Evolutionary conservation across 192 early-diverging fungal genomes (phyloP).

Genomic region (Rhizophagus sp.): DNA sequence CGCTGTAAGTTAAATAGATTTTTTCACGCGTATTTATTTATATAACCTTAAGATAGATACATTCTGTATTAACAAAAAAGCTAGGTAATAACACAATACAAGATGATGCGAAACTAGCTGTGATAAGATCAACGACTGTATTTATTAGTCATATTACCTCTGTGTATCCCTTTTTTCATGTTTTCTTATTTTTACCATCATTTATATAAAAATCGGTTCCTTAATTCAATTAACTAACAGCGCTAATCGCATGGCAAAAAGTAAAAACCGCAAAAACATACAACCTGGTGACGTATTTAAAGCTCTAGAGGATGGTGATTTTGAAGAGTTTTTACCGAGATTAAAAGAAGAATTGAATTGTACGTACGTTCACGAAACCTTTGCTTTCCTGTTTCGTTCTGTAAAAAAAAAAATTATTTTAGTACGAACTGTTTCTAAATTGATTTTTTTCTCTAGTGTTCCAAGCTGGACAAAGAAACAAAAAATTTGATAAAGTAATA

Average conservation of each 20-base stretch:
- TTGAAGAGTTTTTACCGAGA: slow-evolving; percentile 17
- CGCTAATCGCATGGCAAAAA: slow-evolving; percentile 4
- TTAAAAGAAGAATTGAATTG: slow-evolving; percentile 16
- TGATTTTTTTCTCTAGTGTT: neutral
- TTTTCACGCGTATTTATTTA: neutral
- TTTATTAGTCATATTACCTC: slow-evolving; percentile 13
- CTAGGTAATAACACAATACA: slow-evolving; percentile 9
- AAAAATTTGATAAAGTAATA: neutral
- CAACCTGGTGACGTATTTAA: slow-evolving; percentile 12
- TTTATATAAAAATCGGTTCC: neutral
- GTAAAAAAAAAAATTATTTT: neutral
- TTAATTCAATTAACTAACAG: slow-evolving; percentile 7
- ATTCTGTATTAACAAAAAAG: neutral
- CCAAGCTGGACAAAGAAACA: neutral
- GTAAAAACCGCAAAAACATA: slow-evolving; percentile 13
- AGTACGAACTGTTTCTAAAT: neutral
- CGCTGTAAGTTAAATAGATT: neutral
- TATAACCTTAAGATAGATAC: neutral
- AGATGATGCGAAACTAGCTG: slow-evolving; percentile 5
- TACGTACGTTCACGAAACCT: neutral
- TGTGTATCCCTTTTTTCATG: neutral
- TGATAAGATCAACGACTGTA: slow-evolving; percentile 14
- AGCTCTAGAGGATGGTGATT: neutral
- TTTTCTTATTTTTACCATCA: neutral
- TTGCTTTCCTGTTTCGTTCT: no score